phyloP scores from a whole-genome alignment of 305 asterid genomes.

The Fraxinus baroniana region DNA sequence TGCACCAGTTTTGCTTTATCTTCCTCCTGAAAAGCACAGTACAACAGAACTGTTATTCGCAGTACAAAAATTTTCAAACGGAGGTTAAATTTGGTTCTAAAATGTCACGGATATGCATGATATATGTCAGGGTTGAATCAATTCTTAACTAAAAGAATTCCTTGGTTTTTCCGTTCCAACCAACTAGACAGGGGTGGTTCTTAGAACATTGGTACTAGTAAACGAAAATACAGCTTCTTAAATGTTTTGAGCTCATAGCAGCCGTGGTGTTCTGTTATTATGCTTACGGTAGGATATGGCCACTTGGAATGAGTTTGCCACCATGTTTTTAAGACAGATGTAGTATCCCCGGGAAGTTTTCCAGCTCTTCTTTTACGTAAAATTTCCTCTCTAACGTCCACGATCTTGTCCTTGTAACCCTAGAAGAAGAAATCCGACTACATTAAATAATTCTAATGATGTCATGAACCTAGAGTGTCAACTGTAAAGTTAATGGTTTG shows the following conservation, averaged over 20 bases:
- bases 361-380: conserved; percentile 66
- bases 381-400: conserved; percentile 65
- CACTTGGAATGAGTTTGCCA: conserved; percentile 68
- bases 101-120: background rate
- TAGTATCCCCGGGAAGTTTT: conserved; percentile 61
- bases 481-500: background rate
- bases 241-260: background rate
- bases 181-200: background rate
- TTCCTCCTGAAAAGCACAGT: conserved; percentile 42
- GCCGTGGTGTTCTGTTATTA: background rate
- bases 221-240: background rate
- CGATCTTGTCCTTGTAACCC: conserved; percentile 70
- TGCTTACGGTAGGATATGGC: conserved; percentile 59
- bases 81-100: background rate
- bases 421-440: conserved; percentile 20
- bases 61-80: background rate
- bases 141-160: background rate
- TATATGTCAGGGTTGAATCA: background rate
- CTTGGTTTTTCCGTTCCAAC: background rate
- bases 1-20: conserved; percentile 61
- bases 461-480: background rate
- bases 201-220: background rate
- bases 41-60: background rate
- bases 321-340: conserved; percentile 54
- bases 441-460: background rate